A percentile compares a stretch with the other conserved stretches of the same genome.
Conservation (phyloP, 306 rosid genomes). For the Luffa acutangula region DNA sequence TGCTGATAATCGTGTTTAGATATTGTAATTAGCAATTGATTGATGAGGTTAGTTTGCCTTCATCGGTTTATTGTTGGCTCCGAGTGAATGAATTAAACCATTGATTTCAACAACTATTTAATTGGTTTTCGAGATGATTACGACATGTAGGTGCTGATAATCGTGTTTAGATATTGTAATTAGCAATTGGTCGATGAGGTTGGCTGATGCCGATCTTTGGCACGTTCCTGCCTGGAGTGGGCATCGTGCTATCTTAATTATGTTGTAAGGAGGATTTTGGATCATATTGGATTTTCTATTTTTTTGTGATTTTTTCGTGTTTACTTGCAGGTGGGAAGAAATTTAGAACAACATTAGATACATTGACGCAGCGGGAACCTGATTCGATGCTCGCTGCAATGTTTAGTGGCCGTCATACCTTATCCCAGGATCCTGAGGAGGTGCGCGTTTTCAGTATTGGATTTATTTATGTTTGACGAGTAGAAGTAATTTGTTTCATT, state of each 20-base stretch:
- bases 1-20: not conserved
- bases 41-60: not conserved
- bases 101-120: not conserved
- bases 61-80: not conserved
- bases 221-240: not conserved
- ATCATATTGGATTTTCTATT: not conserved
- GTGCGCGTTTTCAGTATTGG: constrained; percentile 3
- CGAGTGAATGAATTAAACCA: not conserved
- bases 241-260: not conserved
- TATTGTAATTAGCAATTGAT: not conserved
- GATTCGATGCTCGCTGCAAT: constrained; percentile 93
- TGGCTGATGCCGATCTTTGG: not conserved
- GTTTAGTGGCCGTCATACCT: constrained; percentile 85
- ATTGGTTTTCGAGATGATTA: constrained; percentile 11
- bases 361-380: constrained; percentile 79
- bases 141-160: not conserved
- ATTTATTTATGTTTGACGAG: not conserved
- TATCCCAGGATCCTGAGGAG: constrained; percentile 46
- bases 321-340: constrained; percentile 65
- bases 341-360: constrained; percentile 61
- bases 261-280: not conserved
- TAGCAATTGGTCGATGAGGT: not conserved
- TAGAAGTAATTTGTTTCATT: not conserved
- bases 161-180: not conserved
- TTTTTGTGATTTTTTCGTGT: not conserved